Evolutionary conservation across 441 rosid genomes (phyloP).

Genomic region (Eruca vesicaria): DNA sequence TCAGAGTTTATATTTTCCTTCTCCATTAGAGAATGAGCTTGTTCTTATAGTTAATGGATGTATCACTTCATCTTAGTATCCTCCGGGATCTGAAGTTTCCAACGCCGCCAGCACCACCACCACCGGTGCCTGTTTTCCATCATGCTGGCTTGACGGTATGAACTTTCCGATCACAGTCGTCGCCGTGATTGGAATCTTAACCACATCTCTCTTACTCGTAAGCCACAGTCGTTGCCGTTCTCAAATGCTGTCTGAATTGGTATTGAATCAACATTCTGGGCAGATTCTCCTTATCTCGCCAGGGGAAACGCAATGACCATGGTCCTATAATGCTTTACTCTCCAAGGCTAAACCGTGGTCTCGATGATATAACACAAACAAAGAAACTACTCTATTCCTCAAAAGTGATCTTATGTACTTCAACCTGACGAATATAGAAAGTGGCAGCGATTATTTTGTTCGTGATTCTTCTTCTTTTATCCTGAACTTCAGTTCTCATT

Average conservation of each 20-base stretch:
- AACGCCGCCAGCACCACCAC: constrained; percentile 21
- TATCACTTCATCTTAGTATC: neutral
- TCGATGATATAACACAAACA: too few relatives aligned
- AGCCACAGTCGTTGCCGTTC: constrained; percentile 78
- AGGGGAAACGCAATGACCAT: constrained; percentile 36
- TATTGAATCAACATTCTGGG: constrained; percentile 59
- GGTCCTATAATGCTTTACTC: constrained; percentile 51
- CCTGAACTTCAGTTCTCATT: too few relatives aligned
- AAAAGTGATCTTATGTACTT: too few relatives aligned
- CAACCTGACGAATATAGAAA: too few relatives aligned
- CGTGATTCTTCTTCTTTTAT: too few relatives aligned
- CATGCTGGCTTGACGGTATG: constrained; percentile 46
- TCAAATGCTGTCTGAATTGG: constrained; percentile 88
- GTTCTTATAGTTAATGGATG: constrained; percentile 24
- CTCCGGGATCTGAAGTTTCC: constrained; percentile 15
- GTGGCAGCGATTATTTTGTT: too few relatives aligned
- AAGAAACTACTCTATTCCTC: too few relatives aligned
- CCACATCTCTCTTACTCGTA: constrained; percentile 75
- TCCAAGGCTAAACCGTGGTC: constrained; percentile 53
- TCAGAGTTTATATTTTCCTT: neutral
- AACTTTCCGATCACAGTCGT: constrained; percentile 77
- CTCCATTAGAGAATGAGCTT: constrained; percentile 16
- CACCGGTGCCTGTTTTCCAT: constrained; percentile 17
- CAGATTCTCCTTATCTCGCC: constrained; percentile 57
- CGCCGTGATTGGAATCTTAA: constrained; percentile 74